phyloP scores from a whole-genome alignment of 257 asterid genomes.

The Apocynum venetum region DNA sequence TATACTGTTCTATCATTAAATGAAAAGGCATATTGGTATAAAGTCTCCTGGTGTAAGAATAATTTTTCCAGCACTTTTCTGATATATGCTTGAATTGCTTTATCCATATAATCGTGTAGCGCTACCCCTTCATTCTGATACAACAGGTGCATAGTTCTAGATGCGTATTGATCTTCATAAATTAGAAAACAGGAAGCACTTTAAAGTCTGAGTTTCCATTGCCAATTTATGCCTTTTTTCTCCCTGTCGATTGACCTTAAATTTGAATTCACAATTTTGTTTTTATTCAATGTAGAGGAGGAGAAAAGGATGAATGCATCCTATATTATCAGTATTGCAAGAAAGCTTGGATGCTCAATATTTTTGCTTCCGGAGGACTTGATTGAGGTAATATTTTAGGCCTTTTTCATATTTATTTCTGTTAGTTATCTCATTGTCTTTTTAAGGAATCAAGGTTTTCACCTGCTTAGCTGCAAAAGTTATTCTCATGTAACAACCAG shows the following conservation, averaged over 20 bases:
- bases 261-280: neutral
- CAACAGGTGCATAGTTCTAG: neutral
- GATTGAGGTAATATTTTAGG: constrained; percentile 52
- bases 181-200: neutral
- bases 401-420: neutral
- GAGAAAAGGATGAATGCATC: constrained; percentile 92
- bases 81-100: neutral
- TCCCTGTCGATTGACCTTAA: neutral
- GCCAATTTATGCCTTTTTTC: neutral
- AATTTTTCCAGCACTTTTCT: neutral
- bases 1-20: neutral
- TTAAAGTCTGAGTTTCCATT: neutral
- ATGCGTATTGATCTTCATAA: neutral
- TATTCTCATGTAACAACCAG: neutral
- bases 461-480: neutral
- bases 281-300: constrained; percentile 44
- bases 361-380: constrained; percentile 94
- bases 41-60: neutral
- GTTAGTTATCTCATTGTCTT: neutral
- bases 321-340: constrained; percentile 87
- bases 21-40: neutral
- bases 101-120: neutral
- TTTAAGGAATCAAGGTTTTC: neutral
- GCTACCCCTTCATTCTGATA: neutral
- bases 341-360: constrained; percentile 97